These are phyloP conservation scores for Didymella glomerata DNA, from an alignment of 2,329 filamentous ascomycete species.

Conservation along the genomic window DNA sequence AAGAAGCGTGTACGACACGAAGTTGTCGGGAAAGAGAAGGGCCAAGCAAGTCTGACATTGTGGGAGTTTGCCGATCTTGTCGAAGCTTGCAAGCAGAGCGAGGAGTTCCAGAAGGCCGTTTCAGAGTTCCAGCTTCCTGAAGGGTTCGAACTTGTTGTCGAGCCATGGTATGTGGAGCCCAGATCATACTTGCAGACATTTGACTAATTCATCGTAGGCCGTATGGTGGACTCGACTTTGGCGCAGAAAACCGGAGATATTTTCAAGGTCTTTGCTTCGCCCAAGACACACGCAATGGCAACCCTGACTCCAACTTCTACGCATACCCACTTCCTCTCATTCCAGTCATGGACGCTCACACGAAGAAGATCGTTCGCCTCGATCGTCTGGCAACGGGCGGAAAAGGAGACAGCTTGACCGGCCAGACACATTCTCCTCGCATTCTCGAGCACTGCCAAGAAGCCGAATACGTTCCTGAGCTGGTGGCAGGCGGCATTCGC, in stretches of 20 bases:
- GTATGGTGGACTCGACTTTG: slow-evolving; percentile 62
- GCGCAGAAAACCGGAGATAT: slow-evolving; percentile 59
- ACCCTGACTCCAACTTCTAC: slow-evolving; percentile 54
- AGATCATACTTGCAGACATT: background rate
- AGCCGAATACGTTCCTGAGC: slow-evolving; percentile 60
- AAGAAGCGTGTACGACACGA: slow-evolving; percentile 55
- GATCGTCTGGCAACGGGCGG: slow-evolving; percentile 51
- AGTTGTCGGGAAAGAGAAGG: slow-evolving; percentile 57
- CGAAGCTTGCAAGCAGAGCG: slow-evolving; percentile 61
- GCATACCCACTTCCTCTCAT: slow-evolving; percentile 51
- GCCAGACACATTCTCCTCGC: slow-evolving; percentile 50
- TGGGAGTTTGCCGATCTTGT: slow-evolving; percentile 49
- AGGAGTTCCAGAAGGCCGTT: slow-evolving; percentile 61
- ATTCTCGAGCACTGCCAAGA: slow-evolving; percentile 59
- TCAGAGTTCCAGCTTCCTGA: slow-evolving; percentile 62
- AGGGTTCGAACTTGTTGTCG: slow-evolving; percentile 64
- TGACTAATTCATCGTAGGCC: slow-evolving; percentile 45
- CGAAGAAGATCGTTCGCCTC: slow-evolving; percentile 47
- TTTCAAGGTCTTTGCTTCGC: slow-evolving; percentile 66
- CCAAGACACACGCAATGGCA: slow-evolving; percentile 56
- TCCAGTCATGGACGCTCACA: slow-evolving; percentile 50
- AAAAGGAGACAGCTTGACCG: slow-evolving; percentile 48
- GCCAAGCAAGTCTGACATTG: slow-evolving; percentile 59
- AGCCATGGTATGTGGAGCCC: slow-evolving; percentile 54
- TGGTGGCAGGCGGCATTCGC: slow-evolving; percentile 50